phyloP scores from a whole-genome alignment of 441 rosid species.

The Biscutella laevigata region DNA sequence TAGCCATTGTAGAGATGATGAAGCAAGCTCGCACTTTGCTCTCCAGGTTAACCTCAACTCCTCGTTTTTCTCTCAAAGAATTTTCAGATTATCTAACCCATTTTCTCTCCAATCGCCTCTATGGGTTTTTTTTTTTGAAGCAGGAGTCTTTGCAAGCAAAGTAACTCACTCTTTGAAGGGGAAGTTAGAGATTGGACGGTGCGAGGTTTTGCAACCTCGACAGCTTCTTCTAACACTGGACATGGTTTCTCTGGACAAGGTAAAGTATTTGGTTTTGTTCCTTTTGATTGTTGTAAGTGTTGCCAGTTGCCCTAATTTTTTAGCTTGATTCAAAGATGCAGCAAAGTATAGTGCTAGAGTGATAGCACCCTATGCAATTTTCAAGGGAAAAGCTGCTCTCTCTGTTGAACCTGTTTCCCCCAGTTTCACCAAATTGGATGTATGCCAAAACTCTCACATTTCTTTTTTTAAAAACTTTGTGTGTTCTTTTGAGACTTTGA shows the following conservation, averaged over 20 bases:
- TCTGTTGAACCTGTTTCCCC: slow-evolving; percentile 66
- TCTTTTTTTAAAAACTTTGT: neutral
- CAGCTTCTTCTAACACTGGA: slow-evolving; percentile 35
- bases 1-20: slow-evolving; percentile 32
- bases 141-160: slow-evolving; percentile 36
- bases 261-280: slow-evolving; percentile 4
- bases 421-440: slow-evolving; percentile 47
- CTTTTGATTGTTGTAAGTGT: neutral
- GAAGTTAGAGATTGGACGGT: slow-evolving; percentile 17
- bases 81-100: neutral
- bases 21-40: slow-evolving; percentile 35
- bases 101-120: neutral
- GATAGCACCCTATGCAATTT: slow-evolving; percentile 64
- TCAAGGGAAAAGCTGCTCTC: slow-evolving; percentile 91
- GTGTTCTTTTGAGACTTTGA: neutral
- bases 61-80: neutral
- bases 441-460: slow-evolving; percentile 21
- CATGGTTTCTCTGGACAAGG: slow-evolving; percentile 34
- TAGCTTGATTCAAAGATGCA: slow-evolving; percentile 4
- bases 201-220: slow-evolving; percentile 29
- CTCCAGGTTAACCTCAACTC: slow-evolving; percentile 30
- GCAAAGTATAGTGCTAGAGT: slow-evolving; percentile 38
- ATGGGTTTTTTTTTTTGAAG: slow-evolving; percentile 6
- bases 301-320: slow-evolving; percentile 10
- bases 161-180: slow-evolving; percentile 23